Evolutionary conservation across 352 stramenopile species (phyloP).

Genomic region (Hyaloperonospora arabidopsidis): DNA sequence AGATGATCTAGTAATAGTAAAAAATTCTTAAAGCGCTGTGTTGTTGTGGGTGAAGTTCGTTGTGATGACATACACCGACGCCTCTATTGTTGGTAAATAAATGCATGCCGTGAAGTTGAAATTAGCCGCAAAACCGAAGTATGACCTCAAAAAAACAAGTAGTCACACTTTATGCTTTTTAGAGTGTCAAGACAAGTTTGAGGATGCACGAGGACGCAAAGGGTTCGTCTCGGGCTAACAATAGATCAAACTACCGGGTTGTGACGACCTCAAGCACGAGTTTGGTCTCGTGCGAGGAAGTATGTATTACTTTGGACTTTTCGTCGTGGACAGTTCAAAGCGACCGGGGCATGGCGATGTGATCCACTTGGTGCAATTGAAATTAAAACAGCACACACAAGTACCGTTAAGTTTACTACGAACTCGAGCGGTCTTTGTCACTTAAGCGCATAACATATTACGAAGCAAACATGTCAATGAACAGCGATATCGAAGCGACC

Average conservation of each 20-base stretch:
- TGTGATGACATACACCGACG: no score
- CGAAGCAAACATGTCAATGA: slow-evolving; percentile 68
- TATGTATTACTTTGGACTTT: slow-evolving; percentile 76
- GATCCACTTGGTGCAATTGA: slow-evolving; percentile 77
- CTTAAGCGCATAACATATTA: slow-evolving; percentile 53
- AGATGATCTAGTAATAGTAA: no score
- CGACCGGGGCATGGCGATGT: slow-evolving; percentile 64
- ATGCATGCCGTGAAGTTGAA: no score
- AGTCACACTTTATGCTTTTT: slow-evolving; percentile 71
- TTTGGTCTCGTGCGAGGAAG: slow-evolving; percentile 71
- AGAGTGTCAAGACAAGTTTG: no score
- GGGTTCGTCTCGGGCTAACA: slow-evolving; percentile 80
- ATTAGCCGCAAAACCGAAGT: no score
- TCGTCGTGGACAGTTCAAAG: slow-evolving; percentile 79
- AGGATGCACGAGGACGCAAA: no score
- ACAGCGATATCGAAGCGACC: slow-evolving; percentile 68
- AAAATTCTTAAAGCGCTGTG: no score
- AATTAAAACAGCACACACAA: slow-evolving; percentile 62
- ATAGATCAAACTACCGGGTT: slow-evolving; percentile 73
- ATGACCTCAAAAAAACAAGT: no score
- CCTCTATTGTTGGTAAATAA: no score
- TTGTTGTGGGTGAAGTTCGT: no score
- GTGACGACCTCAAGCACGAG: slow-evolving; percentile 62
- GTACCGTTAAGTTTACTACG: slow-evolving; percentile 38
- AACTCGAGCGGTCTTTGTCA: slow-evolving; percentile 37